Percentiles rank a stretch among this genome's conserved stretches.
Conservation (phyloP, 768 basidiomycete species). For the Dioszegia crocea region DNA sequence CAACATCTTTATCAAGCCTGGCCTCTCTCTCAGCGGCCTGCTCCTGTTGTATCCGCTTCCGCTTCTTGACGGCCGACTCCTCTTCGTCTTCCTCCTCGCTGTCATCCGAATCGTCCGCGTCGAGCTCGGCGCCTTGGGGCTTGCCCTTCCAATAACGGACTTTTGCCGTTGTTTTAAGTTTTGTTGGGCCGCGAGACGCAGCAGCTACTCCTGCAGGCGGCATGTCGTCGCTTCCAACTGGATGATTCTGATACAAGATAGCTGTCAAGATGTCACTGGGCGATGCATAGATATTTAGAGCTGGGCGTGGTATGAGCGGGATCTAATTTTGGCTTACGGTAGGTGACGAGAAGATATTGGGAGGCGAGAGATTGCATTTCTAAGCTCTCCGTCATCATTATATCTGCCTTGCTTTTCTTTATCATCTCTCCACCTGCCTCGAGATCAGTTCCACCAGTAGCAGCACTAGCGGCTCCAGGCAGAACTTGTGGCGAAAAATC, state of each 20-base stretch:
- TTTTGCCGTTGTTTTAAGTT: conserved; percentile 24
- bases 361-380: no score
- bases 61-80: conserved; percentile 1
- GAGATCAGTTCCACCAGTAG: no score
- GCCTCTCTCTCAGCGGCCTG: not conserved
- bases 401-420: not conserved
- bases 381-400: no score
- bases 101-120: conserved; percentile 35
- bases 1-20: conserved; percentile 23
- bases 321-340: not conserved
- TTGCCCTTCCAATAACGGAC: conserved; percentile 43
- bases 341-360: not conserved
- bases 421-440: not conserved
- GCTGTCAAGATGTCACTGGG: not conserved
- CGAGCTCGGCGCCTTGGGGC: conserved; percentile 29
- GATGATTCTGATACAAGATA: not conserved
- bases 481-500: no score
- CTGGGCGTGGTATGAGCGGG: not conserved
- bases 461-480: not conserved
- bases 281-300: not conserved
- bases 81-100: conserved; percentile 26
- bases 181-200: not conserved
- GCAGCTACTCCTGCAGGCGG: conserved; percentile 7
- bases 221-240: not conserved
- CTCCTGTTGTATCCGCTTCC: conserved; percentile 8